Percentiles rank a stretch among this genome's conserved stretches.
These are phyloP conservation scores for Adansonia rubrostipa DNA, from an alignment of 441 rosid species.

Conservation along the genomic window DNA sequence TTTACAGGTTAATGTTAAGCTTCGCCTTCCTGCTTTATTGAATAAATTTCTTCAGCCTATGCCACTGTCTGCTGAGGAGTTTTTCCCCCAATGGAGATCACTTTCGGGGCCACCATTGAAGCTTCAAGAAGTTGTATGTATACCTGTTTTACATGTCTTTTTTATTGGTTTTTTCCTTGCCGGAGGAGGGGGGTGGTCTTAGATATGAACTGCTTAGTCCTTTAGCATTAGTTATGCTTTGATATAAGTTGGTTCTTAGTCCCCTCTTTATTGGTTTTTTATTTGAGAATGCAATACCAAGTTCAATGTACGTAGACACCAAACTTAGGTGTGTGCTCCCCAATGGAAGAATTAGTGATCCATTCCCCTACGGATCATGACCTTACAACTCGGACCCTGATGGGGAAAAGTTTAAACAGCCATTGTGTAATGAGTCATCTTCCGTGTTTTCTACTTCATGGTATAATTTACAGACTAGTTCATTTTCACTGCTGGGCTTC, in stretches of 20 bases:
- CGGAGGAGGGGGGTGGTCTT: no score
- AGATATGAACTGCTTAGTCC: neutral
- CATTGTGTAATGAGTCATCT: neutral
- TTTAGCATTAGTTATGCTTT: neutral
- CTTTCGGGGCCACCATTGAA: conserved; percentile 97
- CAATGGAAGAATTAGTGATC: no score
- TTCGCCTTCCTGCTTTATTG: conserved; percentile 91
- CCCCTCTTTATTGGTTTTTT: neutral
- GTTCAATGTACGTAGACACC: neutral
- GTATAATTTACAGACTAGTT: neutral
- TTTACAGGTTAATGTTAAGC: conserved; percentile 76
- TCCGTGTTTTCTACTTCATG: neutral
- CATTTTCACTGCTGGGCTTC: neutral
- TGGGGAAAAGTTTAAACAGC: neutral
- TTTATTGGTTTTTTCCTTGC: neutral
- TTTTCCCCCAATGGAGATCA: conserved; percentile 96
- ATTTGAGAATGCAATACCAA: neutral
- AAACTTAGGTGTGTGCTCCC: neutral
- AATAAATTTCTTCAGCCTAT: conserved; percentile 94
- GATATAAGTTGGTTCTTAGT: neutral
- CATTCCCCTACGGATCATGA: no score
- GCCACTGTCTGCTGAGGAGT: conserved; percentile 77
- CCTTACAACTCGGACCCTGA: no score
- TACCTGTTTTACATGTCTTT: conserved; percentile 15
- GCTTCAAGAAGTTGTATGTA: conserved; percentile 98